Evolutionary conservation across 805 yeast species (phyloP), one percentile per base, ranked within the genome.

Genomic region (Martiniozyma abietophila): DNA sequence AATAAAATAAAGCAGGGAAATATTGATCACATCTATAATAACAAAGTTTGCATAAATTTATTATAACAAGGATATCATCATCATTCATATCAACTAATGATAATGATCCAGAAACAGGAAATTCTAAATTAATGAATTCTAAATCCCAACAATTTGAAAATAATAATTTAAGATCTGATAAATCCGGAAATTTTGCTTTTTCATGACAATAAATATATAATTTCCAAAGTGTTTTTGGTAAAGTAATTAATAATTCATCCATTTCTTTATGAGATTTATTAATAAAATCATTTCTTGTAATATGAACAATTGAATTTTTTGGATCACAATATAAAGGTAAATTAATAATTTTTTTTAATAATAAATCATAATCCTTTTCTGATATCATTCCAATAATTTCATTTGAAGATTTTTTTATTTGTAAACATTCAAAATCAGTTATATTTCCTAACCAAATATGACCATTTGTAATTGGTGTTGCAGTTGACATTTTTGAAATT

Each of bases 91-190:
- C 82, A 2, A 92, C 89, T 27, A 85, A 54, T 0, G 89, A 80
- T 15, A 86, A 61, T 0, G 92, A 74, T 0, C 96, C 96, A 0
- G 94, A 77, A 2, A 94, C 77, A 1, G 95, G 95, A 54, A 84
- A 82, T 32, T 69, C 70, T n/a, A 80, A 44, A 28, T 55, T 44
- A 2, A 59, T 49, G 22, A 42, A 49, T 14, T 45, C 45, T 12
- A 47, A 27, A n/a, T 36, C 36, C 8, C 43, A 36, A 5, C 38
- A 33, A 16, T 40, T 38, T 1, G 34, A 36, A 20, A 57, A 44
- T 12, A 56, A 34, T 3, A 45, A 38, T 18, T 45, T 50, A 23
- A 74, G 49, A n/a, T 60, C 60, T 2, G 51, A 43, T 11, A 64
- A 46, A 10, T 58, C 47, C 1, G 84, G 83, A 38, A 78, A 71